phyloP scores from a whole-genome alignment of 495 filamentous ascomycete species.

The Xylaria intraflava region DNA sequence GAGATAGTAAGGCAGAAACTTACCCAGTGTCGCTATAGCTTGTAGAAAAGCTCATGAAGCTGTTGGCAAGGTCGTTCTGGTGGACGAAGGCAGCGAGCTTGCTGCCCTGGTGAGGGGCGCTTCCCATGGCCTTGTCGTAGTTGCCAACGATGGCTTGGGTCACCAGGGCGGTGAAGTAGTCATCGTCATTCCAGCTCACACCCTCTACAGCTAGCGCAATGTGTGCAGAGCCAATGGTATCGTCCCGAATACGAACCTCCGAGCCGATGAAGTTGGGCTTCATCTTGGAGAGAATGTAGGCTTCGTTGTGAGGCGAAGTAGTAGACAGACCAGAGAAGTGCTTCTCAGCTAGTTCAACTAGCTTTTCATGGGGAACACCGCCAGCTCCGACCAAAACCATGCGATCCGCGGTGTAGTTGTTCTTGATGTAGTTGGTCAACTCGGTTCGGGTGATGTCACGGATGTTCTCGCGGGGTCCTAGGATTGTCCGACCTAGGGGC shows the following conservation, averaged over 20 bases:
- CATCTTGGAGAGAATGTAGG: conserved; percentile 69
- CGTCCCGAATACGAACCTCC: conserved; percentile 88
- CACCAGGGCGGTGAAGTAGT: conserved; percentile 97
- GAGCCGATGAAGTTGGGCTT: conserved; percentile 94
- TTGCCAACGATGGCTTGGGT: conserved; percentile 98
- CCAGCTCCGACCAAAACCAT: conserved; percentile 98
- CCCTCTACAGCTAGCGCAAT: conserved; percentile 98
- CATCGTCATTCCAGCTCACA: conserved; percentile 97
- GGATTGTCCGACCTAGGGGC: conserved; percentile 93
- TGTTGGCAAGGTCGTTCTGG: conserved; percentile 91
- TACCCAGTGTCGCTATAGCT: conserved; percentile 99
- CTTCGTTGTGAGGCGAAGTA: conserved; percentile 60
- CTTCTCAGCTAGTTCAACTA: conserved; percentile 94
- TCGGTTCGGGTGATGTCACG: conserved; percentile 86
- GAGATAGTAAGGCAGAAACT: conserved; percentile 20
- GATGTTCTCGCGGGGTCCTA: conserved; percentile 98
- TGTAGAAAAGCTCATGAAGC: conserved; percentile 99
- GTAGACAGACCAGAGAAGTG: conserved; percentile 75
- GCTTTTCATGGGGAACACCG: conserved; percentile 85
- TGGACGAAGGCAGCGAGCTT: conserved; percentile 91
- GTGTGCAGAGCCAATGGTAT: conserved; percentile 91
- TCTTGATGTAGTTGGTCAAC: conserved; percentile 91
- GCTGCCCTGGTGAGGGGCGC: conserved; percentile 91
- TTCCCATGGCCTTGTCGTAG: conserved; percentile 98
- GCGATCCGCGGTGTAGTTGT: conserved; percentile 97